Conservation (phyloP, 148 eudicot species). For the Fagopyrum tataricum region DNA sequence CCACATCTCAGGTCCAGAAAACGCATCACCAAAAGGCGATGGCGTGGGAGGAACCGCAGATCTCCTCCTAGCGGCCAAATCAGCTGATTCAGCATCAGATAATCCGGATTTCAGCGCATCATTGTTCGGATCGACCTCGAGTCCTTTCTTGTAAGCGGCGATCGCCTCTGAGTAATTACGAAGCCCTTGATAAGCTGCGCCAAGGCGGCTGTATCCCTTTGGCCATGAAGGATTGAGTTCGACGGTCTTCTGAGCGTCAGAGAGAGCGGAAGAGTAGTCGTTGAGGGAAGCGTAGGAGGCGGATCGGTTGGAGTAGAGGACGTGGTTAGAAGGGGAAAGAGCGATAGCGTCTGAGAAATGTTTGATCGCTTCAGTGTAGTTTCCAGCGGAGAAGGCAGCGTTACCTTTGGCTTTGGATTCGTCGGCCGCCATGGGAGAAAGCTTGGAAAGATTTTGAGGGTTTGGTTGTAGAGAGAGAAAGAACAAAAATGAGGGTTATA, state of each 20-base stretch:
- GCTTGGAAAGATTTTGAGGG: neutral
- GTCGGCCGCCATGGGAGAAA: conserved; percentile 68
- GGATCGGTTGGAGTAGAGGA: conserved; percentile 88
- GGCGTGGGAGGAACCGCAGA: conserved; percentile 23
- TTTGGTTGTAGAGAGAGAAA: neutral
- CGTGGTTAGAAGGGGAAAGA: conserved; percentile 70
- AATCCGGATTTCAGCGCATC: conserved; percentile 68
- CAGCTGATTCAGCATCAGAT: conserved; percentile 43
- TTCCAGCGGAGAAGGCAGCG: conserved; percentile 77
- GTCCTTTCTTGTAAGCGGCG: conserved; percentile 62
- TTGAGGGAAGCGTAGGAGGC: conserved; percentile 69
- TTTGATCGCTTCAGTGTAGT: conserved; percentile 58
- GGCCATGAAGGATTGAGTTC: conserved; percentile 77
- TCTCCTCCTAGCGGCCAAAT: conserved; percentile 12
- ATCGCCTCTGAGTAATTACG: conserved; percentile 41
- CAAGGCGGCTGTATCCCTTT: conserved; percentile 79
- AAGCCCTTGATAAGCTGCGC: conserved; percentile 63
- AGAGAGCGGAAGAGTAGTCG: conserved; percentile 50
- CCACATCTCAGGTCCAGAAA: conserved; percentile 95
- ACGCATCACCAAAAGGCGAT: conserved; percentile 78
- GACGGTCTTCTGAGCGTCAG: conserved; percentile 79
- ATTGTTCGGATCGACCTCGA: conserved; percentile 66
- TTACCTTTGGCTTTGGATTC: conserved; percentile 94
- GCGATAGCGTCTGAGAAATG: conserved; percentile 75
- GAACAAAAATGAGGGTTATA: neutral